These are phyloP conservation scores for Zizania palustris DNA, from an alignment of 202 grass and related monocot species.

Conservation along the genomic window DNA sequence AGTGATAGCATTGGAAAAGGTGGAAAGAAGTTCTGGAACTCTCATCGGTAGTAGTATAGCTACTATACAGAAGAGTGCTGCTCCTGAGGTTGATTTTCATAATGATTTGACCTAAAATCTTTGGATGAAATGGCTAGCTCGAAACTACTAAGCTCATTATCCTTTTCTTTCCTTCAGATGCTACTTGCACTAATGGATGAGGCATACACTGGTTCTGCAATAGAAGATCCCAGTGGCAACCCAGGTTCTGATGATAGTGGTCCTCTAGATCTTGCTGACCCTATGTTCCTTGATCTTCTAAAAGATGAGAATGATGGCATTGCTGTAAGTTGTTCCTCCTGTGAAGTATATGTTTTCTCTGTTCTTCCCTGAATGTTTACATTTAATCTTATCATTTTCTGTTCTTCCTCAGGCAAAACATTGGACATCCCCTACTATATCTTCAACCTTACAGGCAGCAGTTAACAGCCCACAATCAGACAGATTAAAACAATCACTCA, in stretches of 20 bases:
- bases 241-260: constrained; percentile 77
- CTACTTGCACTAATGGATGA: constrained; percentile 94
- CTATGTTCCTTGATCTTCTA: constrained; percentile 91
- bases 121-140: constrained; percentile 27
- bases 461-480: constrained; percentile 62
- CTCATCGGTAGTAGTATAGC: constrained; percentile 93
- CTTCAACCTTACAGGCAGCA: constrained; percentile 69
- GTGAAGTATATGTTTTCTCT: constrained; percentile 17
- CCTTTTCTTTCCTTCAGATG: constrained; percentile 55
- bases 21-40: constrained; percentile 91
- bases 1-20: constrained; percentile 89
- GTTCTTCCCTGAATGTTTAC: constrained; percentile 10
- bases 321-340: constrained; percentile 60
- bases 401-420: constrained; percentile 65
- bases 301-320: constrained; percentile 99
- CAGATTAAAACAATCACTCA: constrained; percentile 78
- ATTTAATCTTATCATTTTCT: constrained; percentile 15
- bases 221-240: constrained; percentile 70
- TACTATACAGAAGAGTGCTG: constrained; percentile 96
- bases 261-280: constrained; percentile 77
- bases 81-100: constrained; percentile 73
- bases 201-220: constrained; percentile 88
- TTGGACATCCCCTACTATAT: constrained; percentile 90
- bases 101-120: constrained; percentile 37
- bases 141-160: constrained; percentile 34